A percentile compares a stretch with the other conserved stretches of the same genome.
phyloP scores from a whole-genome alignment of 805 yeast species.

The Cyberlindnera japonica region DNA sequence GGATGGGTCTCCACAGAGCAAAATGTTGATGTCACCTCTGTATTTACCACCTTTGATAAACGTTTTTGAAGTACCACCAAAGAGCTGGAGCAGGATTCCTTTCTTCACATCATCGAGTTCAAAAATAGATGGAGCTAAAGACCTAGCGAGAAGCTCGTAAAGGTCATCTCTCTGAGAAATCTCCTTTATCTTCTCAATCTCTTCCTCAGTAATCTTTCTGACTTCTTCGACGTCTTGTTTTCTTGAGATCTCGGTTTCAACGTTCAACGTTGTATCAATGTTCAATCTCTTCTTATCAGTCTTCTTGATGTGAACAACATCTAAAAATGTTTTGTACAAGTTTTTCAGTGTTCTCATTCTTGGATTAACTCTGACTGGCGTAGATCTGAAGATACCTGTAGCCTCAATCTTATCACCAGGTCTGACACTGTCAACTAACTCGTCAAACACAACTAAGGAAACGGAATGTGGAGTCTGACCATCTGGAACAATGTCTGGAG shows the following conservation, averaged over 20 bases:
- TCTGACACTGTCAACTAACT: conserved; percentile 86
- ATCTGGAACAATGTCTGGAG: conserved; percentile 94
- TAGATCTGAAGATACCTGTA: conserved; percentile 90
- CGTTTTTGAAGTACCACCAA: conserved; percentile 92
- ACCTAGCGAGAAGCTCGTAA: conserved; percentile 81
- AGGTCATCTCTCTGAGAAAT: conserved; percentile 69
- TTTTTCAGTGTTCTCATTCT: conserved; percentile 79
- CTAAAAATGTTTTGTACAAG: conserved; percentile 87
- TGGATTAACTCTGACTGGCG: conserved; percentile 86
- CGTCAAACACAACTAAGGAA: conserved; percentile 91
- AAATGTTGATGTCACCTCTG: conserved; percentile 90
- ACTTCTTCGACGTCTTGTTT: conserved; percentile 74
- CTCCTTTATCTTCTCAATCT: conserved; percentile 58
- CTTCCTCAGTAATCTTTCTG: conserved; percentile 64
- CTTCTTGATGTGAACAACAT: conserved; percentile 89
- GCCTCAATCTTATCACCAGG: conserved; percentile 97
- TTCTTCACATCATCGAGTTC: conserved; percentile 97
- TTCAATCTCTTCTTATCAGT: conserved; percentile 79
- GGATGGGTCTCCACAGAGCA: conserved; percentile 97
- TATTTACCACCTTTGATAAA: conserved; percentile 89
- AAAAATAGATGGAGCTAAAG: conserved; percentile 94
- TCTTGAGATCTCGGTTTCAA: conserved; percentile 44
- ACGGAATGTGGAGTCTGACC: conserved; percentile 98
- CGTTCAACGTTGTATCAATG: conserved; percentile 66
- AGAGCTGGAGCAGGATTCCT: conserved; percentile 86